These are phyloP conservation scores for Pleurotus eryngii DNA, from an alignment of 768 basidiomycete species.

Conservation along the genomic window DNA sequence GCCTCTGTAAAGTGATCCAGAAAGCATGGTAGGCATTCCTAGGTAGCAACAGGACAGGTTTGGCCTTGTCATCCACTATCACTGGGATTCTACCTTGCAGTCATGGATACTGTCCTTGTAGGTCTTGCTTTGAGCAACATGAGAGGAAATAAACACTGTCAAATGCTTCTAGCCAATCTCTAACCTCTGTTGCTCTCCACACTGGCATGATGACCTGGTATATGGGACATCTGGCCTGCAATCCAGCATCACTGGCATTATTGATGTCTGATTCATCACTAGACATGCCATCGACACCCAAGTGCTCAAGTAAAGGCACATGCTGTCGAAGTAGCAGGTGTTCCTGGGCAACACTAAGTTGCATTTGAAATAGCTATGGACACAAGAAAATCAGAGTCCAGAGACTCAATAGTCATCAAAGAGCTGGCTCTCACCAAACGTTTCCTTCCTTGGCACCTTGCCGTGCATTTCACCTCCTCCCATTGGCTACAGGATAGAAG, in stretches of 20 bases:
- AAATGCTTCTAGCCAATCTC: conserved; percentile 15
- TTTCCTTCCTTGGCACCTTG: no score
- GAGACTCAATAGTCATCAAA: neutral
- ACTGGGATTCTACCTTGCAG: neutral
- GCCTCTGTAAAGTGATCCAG: conserved; percentile 10
- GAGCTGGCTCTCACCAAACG: neutral
- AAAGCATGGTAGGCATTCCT: conserved; percentile 12
- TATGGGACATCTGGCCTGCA: neutral
- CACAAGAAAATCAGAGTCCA: neutral
- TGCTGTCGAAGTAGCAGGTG: conserved; percentile 11
- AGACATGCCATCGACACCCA: conserved; percentile 22
- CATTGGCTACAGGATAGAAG: neutral
- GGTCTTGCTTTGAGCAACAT: neutral
- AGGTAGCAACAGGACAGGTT: conserved; percentile 15
- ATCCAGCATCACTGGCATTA: neutral
- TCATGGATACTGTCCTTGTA: conserved; percentile 12
- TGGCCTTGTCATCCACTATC: conserved; percentile 1
- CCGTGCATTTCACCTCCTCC: no score
- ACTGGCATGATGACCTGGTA: conserved; percentile 11
- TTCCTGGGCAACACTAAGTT: conserved; percentile 4
- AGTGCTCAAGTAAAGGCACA: conserved; percentile 13
- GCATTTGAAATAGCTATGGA: conserved; percentile 4
- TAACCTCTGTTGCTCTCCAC: conserved; percentile 14
- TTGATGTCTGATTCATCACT: conserved; percentile 19
- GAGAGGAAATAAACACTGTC: conserved; percentile 13